Evolutionary conservation across 352 stramenopile species (phyloP), one percentile per base, ranked within the genome.

Genomic region (Phytophthora cryptogea): DNA sequence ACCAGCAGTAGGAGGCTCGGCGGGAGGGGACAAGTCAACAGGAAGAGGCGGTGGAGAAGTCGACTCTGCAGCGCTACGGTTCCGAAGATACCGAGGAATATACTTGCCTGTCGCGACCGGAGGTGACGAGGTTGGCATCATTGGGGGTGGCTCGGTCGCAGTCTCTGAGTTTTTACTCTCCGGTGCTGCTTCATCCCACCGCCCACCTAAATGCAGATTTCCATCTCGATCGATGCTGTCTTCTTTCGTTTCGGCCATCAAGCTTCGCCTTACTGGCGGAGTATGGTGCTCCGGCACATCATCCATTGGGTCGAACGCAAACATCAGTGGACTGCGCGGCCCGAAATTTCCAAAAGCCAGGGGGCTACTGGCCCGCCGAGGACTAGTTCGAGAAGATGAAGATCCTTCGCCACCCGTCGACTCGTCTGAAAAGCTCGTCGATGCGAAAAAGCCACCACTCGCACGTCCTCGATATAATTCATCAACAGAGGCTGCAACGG

Each of bases 291-390:
- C 76, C 2, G 76, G 64, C 11, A 88, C 59, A 31, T 86, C 78
- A 31, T 92, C 83, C 41, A 90, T 81, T 23, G 81, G 78, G 31
- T 92, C 84, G 51, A 93, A 89, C 5, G 74, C 72, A 63, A 93
- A 93, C 76, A 88, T 88, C 8, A 92, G 59, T 14, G 83, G 83
- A 68, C 83, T 92, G 5, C 81, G 79, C 8, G 83, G 78, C 23
- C 80, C 81, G 68, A 80, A 88, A 9, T 71, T 69, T 16, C 67
- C 69, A 54, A 78, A 88, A 28, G 30, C 54, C n/a, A 87, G 30
- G 1, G 83, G 83, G 42, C 81, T 91, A 58, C 69, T 89, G 2
- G 78, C 59, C 8, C 78, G 69, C 14, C 80, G 73, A 40, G 80
- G 76, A 44, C 80, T 90, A 2, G 75, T 65, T 1, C 81, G 79